These are phyloP conservation scores for Hirsutella rhossiliensis DNA, from an alignment of 2,329 filamentous ascomycete genomes.

Conservation along the genomic window DNA sequence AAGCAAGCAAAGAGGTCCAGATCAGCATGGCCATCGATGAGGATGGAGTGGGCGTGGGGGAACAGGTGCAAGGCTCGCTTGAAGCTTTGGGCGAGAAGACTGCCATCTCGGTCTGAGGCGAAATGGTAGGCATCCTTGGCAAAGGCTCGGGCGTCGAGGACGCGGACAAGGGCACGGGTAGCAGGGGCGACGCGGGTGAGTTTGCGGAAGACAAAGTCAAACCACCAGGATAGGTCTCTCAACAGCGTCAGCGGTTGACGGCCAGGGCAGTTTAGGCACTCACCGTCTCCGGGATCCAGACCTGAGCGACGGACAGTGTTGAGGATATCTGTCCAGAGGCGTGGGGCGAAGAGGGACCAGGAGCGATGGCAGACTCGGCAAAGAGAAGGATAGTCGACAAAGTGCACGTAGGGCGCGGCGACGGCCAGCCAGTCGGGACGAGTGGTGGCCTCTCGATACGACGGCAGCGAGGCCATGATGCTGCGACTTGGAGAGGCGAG, in stretches of 20 bases:
- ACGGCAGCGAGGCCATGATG: slow-evolving; percentile 29
- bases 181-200: slow-evolving; percentile 18
- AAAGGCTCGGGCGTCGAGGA: slow-evolving; percentile 35
- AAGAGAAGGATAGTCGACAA: slow-evolving; percentile 29
- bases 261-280: slow-evolving; percentile 9
- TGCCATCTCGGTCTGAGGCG: slow-evolving; percentile 24
- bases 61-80: slow-evolving; percentile 25
- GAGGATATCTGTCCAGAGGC: slow-evolving; percentile 40
- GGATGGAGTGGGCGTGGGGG: slow-evolving; percentile 30
- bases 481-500: too few species aligned
- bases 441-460: slow-evolving; percentile 38
- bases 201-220: slow-evolving; percentile 30
- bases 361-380: slow-evolving; percentile 37
- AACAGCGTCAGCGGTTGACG: background rate
- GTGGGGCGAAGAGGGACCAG: slow-evolving; percentile 35
- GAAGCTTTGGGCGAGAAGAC: slow-evolving; percentile 24
- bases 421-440: slow-evolving; percentile 36
- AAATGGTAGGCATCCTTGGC: slow-evolving; percentile 27
- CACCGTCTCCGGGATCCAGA: slow-evolving; percentile 32
- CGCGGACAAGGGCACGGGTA: slow-evolving; percentile 31
- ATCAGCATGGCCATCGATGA: slow-evolving; percentile 34
- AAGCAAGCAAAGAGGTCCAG: slow-evolving; percentile 24
- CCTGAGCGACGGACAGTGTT: slow-evolving; percentile 23
- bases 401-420: slow-evolving; percentile 30
- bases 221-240: slow-evolving; percentile 37